Conservation (phyloP, 495 filamentous ascomycete genomes). For the Podospora anserina region DNA sequence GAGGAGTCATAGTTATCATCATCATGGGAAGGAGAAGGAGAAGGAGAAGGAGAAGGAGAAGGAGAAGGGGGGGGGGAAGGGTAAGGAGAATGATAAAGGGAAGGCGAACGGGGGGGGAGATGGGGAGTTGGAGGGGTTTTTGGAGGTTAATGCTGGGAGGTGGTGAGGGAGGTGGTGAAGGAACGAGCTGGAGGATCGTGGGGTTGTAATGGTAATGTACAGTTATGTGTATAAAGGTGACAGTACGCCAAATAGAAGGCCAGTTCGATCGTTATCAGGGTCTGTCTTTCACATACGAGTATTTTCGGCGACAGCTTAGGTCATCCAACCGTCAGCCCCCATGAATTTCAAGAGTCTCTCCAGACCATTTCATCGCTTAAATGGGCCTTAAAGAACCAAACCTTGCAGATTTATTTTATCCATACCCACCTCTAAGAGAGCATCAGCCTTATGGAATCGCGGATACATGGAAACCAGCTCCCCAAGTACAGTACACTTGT, state of each 20-base stretch:
- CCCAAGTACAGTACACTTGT: too few relatives aligned
- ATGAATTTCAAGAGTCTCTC: too few relatives aligned
- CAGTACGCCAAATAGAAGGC: background rate
- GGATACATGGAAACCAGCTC: too few relatives aligned
- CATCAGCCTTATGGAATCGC: too few relatives aligned
- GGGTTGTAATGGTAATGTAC: background rate
- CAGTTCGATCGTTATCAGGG: too few relatives aligned
- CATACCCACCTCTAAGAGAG: too few relatives aligned
- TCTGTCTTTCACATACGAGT: too few relatives aligned
- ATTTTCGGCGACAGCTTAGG: too few relatives aligned
- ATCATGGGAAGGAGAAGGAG: background rate
- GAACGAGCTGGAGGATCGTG: background rate
- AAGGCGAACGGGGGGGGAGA: background rate
- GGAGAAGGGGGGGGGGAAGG: background rate
- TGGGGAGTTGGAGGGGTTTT: background rate
- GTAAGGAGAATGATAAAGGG: background rate
- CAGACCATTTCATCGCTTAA: too few relatives aligned
- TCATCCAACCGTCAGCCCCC: too few relatives aligned
- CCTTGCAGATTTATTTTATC: too few relatives aligned
- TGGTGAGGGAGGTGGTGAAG: background rate
- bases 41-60: background rate
- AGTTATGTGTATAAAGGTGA: background rate
- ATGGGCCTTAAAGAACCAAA: too few relatives aligned
- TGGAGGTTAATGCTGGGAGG: constrained; percentile 6
- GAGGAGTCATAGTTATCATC: background rate